Conservation (phyloP, 2,329 filamentous ascomycete species). For the Cladosporium sp. region DNA sequence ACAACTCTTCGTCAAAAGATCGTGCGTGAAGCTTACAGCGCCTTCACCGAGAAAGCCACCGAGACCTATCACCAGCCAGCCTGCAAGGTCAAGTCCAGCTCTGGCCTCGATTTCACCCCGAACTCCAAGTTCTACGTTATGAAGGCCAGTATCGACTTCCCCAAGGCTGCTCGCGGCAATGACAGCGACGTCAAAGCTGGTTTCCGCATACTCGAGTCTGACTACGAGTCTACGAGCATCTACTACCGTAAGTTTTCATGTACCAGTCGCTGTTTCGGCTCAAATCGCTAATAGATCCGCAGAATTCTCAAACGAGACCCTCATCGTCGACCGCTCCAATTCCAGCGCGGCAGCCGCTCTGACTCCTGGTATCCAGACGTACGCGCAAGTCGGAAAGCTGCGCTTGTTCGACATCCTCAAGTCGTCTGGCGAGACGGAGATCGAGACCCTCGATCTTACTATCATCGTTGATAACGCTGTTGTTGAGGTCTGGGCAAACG, state of each 20-base stretch:
- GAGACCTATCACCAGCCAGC: conserved; percentile 17
- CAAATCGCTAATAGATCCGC: neutral
- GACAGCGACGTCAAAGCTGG: conserved; percentile 35
- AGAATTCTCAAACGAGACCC: conserved; percentile 42
- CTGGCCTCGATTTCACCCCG: conserved; percentile 23
- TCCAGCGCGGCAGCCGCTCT: conserved; percentile 37
- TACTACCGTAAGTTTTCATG: conserved; percentile 31
- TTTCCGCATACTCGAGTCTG: conserved; percentile 39
- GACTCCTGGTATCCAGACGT: conserved; percentile 36
- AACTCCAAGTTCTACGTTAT: conserved; percentile 39
- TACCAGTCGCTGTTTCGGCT: too few relatives aligned
- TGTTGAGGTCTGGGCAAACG: conserved; percentile 40
- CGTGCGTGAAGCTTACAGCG: conserved; percentile 34
- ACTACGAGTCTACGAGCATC: conserved; percentile 39
- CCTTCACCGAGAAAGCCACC: conserved; percentile 29
- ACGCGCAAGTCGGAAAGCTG: conserved; percentile 37
- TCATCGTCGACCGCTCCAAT: conserved; percentile 40
- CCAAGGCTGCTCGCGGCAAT: conserved; percentile 29
- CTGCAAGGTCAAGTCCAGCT: conserved; percentile 2
- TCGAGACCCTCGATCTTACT: conserved; percentile 39
- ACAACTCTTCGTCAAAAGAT: conserved; percentile 38
- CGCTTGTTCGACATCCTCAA: conserved; percentile 38
- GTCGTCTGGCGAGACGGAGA: conserved; percentile 22
- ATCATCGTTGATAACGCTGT: conserved; percentile 38
- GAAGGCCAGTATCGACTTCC: conserved; percentile 36